phyloP scores from a whole-genome alignment of 768 basidiomycete species.

The Phallus indusiatus region DNA sequence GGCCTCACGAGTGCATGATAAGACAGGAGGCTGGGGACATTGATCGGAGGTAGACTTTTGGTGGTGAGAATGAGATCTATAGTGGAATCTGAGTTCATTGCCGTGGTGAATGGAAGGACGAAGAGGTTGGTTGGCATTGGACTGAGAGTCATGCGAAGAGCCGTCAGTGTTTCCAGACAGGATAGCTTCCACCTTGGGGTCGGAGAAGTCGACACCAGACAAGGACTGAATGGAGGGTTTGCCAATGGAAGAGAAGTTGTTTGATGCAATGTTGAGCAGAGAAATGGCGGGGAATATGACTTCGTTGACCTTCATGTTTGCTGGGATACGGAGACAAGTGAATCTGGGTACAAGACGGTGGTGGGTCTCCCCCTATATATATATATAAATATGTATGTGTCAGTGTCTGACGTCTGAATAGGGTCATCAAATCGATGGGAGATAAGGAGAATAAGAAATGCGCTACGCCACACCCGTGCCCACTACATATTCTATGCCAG shows the following conservation, averaged over 20 bases:
- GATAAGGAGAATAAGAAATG: too few relatives aligned
- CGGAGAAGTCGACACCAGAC: slow-evolving; percentile 1
- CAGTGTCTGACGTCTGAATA: too few relatives aligned
- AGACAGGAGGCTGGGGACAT: slow-evolving; percentile 8
- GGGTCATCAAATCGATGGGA: too few relatives aligned
- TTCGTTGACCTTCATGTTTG: neutral
- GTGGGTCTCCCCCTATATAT: too few relatives aligned
- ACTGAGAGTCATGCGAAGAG: neutral
- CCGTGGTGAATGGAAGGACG: neutral
- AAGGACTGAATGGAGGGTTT: neutral
- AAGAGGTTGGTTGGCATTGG: neutral
- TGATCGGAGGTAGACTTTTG: neutral
- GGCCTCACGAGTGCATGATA: slow-evolving; percentile 4
- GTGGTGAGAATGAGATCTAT: neutral
- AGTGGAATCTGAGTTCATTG: neutral
- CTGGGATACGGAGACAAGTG: neutral
- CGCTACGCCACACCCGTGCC: too few relatives aligned
- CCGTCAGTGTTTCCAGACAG: neutral
- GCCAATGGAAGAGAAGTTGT: neutral
- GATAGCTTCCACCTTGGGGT: neutral
- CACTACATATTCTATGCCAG: too few relatives aligned
- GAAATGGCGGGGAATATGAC: neutral
- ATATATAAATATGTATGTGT: too few relatives aligned
- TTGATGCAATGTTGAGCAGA: neutral
- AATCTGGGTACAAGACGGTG: too few relatives aligned